Conservation (phyloP, 352 stramenopile species). For the Pilasporangium apinafurcum region DNA sequence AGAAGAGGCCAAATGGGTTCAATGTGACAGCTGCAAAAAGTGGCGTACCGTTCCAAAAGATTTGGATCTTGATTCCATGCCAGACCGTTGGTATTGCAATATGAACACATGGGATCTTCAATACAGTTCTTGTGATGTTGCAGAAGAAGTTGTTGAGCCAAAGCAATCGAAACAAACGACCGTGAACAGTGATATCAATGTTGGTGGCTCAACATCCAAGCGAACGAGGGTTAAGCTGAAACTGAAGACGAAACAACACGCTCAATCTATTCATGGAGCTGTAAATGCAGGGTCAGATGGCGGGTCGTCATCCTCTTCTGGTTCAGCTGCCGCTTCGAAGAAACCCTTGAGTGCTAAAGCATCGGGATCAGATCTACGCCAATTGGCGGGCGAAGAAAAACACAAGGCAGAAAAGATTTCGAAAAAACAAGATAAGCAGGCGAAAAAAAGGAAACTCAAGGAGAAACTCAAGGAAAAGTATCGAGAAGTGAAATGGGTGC, state of each 20-base stretch:
- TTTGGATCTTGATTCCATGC: conserved; percentile 88
- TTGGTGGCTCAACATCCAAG: not conserved
- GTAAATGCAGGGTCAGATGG: conserved; percentile 13
- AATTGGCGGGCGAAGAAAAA: conserved; percentile 2
- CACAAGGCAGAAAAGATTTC: conserved; percentile 18
- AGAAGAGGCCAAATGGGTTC: conserved; percentile 90
- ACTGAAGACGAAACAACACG: conserved; percentile 10
- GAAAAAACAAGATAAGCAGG: conserved; percentile 58
- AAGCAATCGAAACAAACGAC: conserved; percentile 14
- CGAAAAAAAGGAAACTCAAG: conserved; percentile 76
- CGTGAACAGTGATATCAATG: not conserved
- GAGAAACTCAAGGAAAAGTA: conserved; percentile 78
- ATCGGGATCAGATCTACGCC: not conserved
- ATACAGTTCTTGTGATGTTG: conserved; percentile 82
- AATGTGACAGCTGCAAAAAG: conserved; percentile 95
- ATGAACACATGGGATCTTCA: conserved; percentile 92
- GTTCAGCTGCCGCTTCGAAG: conserved; percentile 15
- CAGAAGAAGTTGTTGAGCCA: conserved; percentile 74
- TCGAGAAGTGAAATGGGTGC: conserved; percentile 90
- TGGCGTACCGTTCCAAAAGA: conserved; percentile 91
- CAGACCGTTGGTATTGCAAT: conserved; percentile 94
- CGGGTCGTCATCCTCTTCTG: conserved; percentile 29
- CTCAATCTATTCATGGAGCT: conserved; percentile 1
- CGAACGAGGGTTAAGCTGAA: conserved; percentile 16
- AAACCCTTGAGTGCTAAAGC: conserved; percentile 3